These are phyloP conservation scores for Licmophora abbreviata DNA, from an alignment of 108 stramenopile genomes.

Conservation along the genomic window DNA sequence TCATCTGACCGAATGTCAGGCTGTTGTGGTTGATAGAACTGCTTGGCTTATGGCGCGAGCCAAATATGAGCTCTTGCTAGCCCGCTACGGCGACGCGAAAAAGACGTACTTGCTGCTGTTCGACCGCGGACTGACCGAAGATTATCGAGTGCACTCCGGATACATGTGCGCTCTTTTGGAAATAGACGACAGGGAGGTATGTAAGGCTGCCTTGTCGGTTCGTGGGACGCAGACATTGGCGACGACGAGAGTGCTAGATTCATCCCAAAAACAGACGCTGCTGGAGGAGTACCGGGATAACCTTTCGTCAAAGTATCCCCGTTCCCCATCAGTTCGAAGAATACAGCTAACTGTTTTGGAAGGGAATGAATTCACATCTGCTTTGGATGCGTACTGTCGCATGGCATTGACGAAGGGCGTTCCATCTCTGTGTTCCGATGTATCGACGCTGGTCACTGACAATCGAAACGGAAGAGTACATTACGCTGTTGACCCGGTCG, in stretches of 20 bases:
- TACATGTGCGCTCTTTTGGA: conserved; percentile 86
- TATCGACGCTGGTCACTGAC: conserved; percentile 56
- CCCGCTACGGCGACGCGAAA: conserved; percentile 55
- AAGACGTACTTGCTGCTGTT: conserved; percentile 50
- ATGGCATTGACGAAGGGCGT: conserved; percentile 73
- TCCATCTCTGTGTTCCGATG: conserved; percentile 80
- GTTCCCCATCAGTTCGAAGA: conserved; percentile 53
- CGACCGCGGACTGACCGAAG: conserved; percentile 74
- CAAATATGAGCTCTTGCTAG: conserved; percentile 67
- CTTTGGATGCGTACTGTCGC: conserved; percentile 62
- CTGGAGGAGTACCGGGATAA: conserved; percentile 46
- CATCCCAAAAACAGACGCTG: conserved; percentile 41
- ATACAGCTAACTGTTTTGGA: conserved; percentile 60
- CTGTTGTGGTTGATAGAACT: conserved; percentile 61
- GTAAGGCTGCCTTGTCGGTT: conserved; percentile 32
- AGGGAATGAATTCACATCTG: conserved; percentile 44
- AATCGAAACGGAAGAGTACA: conserved; percentile 24
- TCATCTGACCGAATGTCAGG: conserved; percentile 60
- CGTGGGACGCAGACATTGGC: conserved; percentile 60
- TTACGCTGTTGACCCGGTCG: conserved; percentile 63
- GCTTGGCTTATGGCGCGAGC: conserved; percentile 61
- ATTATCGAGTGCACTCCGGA: conserved; percentile 84
- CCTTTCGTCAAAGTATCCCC: conserved; percentile 32
- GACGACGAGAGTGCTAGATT: conserved; percentile 40
- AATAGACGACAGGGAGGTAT: conserved; percentile 29